These are phyloP conservation scores for Exophiala phaeomuriformis DNA, from an alignment of 2,329 filamentous ascomycete genomes.

Conservation along the genomic window DNA sequence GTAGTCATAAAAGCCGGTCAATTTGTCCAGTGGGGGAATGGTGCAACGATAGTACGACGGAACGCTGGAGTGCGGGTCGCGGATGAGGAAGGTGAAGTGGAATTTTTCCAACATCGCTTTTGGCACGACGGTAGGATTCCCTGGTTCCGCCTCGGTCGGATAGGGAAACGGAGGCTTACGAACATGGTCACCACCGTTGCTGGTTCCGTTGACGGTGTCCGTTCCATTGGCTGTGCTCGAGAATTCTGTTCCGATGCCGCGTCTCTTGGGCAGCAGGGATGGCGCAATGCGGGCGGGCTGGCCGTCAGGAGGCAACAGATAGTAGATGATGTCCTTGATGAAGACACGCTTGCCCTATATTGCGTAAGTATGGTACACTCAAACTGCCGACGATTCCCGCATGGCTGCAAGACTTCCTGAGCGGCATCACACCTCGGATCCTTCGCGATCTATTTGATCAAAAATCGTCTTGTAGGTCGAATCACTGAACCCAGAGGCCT, in stretches of 20 bases:
- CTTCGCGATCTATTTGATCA: slow-evolving; percentile 63
- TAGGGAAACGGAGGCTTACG: slow-evolving; percentile 50
- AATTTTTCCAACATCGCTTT: slow-evolving; percentile 65
- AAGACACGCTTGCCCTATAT: slow-evolving; percentile 79
- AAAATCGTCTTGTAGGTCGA: slow-evolving; percentile 57
- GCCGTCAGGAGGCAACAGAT: slow-evolving; percentile 69
- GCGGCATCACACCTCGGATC: slow-evolving; percentile 58
- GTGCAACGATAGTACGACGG: slow-evolving; percentile 94
- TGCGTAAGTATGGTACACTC: slow-evolving; percentile 34
- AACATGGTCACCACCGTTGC: too few relatives aligned
- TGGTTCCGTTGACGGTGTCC: slow-evolving; percentile 31
- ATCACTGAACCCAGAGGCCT: slow-evolving; percentile 39
- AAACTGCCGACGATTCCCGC: slow-evolving; percentile 13
- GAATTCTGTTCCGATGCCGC: slow-evolving; percentile 50
- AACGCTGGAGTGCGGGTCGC: slow-evolving; percentile 83
- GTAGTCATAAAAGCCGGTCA: slow-evolving; percentile 82
- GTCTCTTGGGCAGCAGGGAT: slow-evolving; percentile 58
- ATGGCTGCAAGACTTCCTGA: slow-evolving; percentile 27
- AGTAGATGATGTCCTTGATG: slow-evolving; percentile 97
- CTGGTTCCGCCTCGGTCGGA: slow-evolving; percentile 51
- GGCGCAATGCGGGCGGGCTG: slow-evolving; percentile 65
- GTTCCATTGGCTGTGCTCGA: slow-evolving; percentile 24
- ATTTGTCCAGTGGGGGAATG: slow-evolving; percentile 70
- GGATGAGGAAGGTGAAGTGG: slow-evolving; percentile 94
- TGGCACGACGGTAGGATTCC: slow-evolving; percentile 82